A percentile compares a stretch with the other conserved stretches of the same genome.
phyloP scores from a whole-genome alignment of 2,329 filamentous ascomycete species.

The Didymella pinodella region DNA sequence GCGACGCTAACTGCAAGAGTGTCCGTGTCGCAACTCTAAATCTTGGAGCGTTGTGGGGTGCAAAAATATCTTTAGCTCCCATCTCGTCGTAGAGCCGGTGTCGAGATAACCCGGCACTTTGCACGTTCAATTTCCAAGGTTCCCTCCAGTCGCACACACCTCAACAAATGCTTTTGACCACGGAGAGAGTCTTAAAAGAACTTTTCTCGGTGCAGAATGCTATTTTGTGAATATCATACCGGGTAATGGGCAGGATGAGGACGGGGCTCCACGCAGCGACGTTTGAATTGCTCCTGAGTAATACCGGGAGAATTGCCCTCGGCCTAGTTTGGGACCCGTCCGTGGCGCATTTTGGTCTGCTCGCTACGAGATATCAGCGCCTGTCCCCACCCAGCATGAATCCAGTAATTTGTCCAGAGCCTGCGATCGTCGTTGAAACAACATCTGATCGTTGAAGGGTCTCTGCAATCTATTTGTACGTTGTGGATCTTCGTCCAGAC shows the following conservation, averaged over 20 bases:
- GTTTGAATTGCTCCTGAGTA: slow-evolving; percentile 16
- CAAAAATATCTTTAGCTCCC: slow-evolving; percentile 18
- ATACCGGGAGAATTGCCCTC: slow-evolving; percentile 21
- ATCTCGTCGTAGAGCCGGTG: slow-evolving; percentile 5
- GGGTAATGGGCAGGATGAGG: slow-evolving; percentile 14
- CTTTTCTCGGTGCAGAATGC: slow-evolving; percentile 23
- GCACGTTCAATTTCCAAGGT: slow-evolving; percentile 5
- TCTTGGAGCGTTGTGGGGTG: slow-evolving; percentile 14
- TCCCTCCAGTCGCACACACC: slow-evolving; percentile 1
- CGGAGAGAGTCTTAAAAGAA: slow-evolving; percentile 24
- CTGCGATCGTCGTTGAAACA: slow-evolving; percentile 21
- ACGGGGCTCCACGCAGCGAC: slow-evolving; percentile 18
- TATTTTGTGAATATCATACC: slow-evolving; percentile 7
- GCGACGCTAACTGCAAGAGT: slow-evolving; percentile 14
- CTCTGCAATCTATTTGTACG: slow-evolving; percentile 18
- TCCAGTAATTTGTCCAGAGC: slow-evolving; percentile 23
- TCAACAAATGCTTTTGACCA: slow-evolving; percentile 15
- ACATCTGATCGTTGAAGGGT: slow-evolving; percentile 17
- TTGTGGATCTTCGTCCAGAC: slow-evolving; percentile 10
- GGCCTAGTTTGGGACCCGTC: slow-evolving; percentile 14
- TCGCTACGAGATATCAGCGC: slow-evolving; percentile 22
- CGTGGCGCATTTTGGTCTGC: slow-evolving; percentile 14
- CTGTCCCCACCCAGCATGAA: slow-evolving; percentile 22
- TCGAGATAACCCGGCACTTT: slow-evolving; percentile 2
- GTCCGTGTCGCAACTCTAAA: slow-evolving; percentile 1